phyloP scores from a whole-genome alignment of 164 flowering plant species.

The Vitis cinerea region DNA sequence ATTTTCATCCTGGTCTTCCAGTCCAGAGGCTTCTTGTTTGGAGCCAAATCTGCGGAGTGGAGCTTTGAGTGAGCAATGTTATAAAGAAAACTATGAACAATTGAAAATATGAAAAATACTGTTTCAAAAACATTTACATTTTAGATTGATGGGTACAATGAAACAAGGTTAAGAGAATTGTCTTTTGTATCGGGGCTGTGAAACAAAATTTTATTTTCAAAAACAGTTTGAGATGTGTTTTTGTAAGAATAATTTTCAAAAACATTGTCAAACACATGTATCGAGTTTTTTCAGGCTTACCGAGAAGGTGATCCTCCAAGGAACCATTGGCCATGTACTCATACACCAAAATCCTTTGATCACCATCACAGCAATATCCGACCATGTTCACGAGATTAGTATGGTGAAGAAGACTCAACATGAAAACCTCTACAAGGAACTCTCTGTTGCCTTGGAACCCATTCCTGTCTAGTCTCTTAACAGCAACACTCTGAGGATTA shows the following conservation, averaged over 20 bases:
- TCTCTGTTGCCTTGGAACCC: conserved; percentile 84
- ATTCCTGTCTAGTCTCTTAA: conserved; percentile 80
- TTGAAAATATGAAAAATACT: too few species aligned
- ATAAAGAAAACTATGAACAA: too few species aligned
- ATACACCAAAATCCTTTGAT: conserved; percentile 75
- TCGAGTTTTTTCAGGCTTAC: conserved; percentile 29
- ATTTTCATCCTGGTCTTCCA: conserved; percentile 83
- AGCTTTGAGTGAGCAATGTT: too few species aligned
- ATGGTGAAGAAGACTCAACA: conserved; percentile 75
- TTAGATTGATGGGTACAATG: too few species aligned
- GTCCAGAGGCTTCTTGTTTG: conserved; percentile 49
- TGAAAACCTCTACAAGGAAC: conserved; percentile 78
- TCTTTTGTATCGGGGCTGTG: too few species aligned
- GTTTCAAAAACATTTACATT: too few species aligned
- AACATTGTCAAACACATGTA: too few species aligned
- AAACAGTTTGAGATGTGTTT: too few species aligned
- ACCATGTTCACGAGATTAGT: conserved; percentile 67
- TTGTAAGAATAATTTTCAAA: too few species aligned
- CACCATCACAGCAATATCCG: conserved; percentile 83
- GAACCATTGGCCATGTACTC: conserved; percentile 80
- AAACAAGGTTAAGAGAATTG: too few species aligned
- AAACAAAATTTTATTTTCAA: too few species aligned
- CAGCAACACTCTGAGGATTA: conserved; percentile 60
- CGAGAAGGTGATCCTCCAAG: conserved; percentile 84
- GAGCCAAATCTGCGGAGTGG: conserved; percentile 39